Evolutionary conservation across 345 rosid genomes (phyloP), one percentile per base, ranked within the genome.

Genomic region (Pugionium dolabratum): DNA sequence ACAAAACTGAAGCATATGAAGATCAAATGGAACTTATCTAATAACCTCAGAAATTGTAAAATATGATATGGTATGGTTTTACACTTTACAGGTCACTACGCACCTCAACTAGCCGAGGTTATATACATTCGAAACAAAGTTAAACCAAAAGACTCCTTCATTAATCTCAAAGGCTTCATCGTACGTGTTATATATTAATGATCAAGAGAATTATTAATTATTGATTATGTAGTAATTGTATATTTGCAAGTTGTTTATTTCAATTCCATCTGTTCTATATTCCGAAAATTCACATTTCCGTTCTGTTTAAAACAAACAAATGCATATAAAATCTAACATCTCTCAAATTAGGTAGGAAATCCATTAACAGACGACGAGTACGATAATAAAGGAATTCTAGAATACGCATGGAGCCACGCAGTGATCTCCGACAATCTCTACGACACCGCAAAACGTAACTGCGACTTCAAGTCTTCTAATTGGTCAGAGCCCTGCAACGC

Each of bases 371-470:
- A 86, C 59, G 86, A 82, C 49, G 62, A 69, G 59, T 69, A 76
- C 18, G 81, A 79, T 52, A 36, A 62, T 60, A 73, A 48, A 64
- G 91, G 86, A 7, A 36, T 86, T 11, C 57, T 86, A 29, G 91
- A 84, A 31, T 86, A 80, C 45, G 85, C 88, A 25, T 86, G 91
- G 91, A 86, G 86, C 74, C 88, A 84, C 50, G 75, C 84, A 31
- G 82, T 86, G 32, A 76, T 86, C 62, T 68, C 91, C 0, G 88
- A 84, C 62, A 55, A 58, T 56, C 69, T 68, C 6, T 80, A 80
- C 59, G 42, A 71, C 31, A 62, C 73, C 27, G 74, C 75, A 48
- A 77, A 79, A 49, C 62, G 60, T 55, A 81, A 8, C 1, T 86
- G 91, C 18, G 81, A 83, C 70, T 86, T 86, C 79, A 80, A 64